These are phyloP conservation scores for Podospora comata DNA, from an alignment of 495 filamentous ascomycete genomes.

Conservation along the genomic window DNA sequence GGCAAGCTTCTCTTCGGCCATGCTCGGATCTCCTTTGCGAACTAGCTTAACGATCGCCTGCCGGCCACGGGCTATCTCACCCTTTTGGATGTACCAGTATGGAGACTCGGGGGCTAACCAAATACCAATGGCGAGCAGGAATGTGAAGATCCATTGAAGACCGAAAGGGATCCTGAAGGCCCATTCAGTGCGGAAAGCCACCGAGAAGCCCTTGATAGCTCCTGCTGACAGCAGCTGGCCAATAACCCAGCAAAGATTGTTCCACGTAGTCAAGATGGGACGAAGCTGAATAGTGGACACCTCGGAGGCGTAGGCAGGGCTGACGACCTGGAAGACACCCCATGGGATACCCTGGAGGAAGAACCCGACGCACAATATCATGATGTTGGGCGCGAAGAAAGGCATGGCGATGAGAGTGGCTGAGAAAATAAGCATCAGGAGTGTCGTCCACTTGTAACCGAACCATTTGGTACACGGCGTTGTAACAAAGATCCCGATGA, in stretches of 20 bases:
- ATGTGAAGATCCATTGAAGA: conserved; percentile 68
- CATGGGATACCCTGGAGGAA: conserved; percentile 71
- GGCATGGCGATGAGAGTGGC: conserved; percentile 53
- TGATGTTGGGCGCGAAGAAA: conserved; percentile 61
- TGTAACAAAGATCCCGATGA: conserved; percentile 60
- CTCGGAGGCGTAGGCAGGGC: conserved; percentile 58
- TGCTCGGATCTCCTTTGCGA: conserved; percentile 44
- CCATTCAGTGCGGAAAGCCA: conserved; percentile 48
- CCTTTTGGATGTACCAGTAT: conserved; percentile 70
- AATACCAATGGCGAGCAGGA: conserved; percentile 59
- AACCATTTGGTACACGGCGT: conserved; percentile 59
- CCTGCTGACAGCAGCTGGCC: conserved; percentile 62
- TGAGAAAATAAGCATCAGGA: conserved; percentile 43
- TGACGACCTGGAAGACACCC: conserved; percentile 59
- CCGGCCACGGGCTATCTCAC: conserved; percentile 45
- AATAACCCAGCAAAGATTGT: conserved; percentile 68
- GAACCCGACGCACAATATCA: conserved; percentile 61
- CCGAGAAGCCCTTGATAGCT: conserved; percentile 53
- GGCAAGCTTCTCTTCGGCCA: conserved; percentile 58
- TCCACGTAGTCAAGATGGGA: conserved; percentile 61
- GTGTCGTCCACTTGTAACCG: conserved; percentile 57
- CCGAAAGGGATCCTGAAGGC: conserved; percentile 59
- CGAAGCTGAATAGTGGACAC: conserved; percentile 55
- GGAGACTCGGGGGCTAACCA: conserved; percentile 69
- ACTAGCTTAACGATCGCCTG: conserved; percentile 55